phyloP scores from a whole-genome alignment of 352 stramenopile species.

The Pythium coloratum region DNA sequence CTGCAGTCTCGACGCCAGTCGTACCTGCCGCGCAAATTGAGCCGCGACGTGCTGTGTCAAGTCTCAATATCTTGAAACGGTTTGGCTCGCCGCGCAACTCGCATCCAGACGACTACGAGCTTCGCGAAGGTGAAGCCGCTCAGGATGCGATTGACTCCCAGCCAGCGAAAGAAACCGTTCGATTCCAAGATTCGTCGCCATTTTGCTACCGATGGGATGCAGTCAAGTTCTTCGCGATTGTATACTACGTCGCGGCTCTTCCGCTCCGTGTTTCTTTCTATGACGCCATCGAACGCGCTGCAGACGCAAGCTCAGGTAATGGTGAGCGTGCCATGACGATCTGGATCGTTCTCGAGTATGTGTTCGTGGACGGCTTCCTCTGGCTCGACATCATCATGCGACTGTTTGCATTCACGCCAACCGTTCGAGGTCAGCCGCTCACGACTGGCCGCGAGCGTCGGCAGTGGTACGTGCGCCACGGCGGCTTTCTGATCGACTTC shows the following conservation, averaged over 20 bases:
- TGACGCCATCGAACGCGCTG: slow-evolving; percentile 27
- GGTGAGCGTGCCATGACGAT: slow-evolving; percentile 16
- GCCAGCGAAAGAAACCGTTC: background rate
- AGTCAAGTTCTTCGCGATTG: slow-evolving; percentile 30
- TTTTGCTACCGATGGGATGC: slow-evolving; percentile 35
- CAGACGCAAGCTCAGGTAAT: slow-evolving; percentile 12
- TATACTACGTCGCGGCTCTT: slow-evolving; percentile 32
- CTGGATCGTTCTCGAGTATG: slow-evolving; percentile 33
- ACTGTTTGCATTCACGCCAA: slow-evolving; percentile 28
- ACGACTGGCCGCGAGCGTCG: slow-evolving; percentile 9
- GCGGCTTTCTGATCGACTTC: slow-evolving; percentile 27
- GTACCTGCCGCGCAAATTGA: background rate
- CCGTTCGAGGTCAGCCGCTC: slow-evolving; percentile 22
- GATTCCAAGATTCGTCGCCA: slow-evolving; percentile 23
- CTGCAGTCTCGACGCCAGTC: slow-evolving; percentile 6
- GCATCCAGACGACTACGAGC: background rate
- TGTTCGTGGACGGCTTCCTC: slow-evolving; percentile 32
- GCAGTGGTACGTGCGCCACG: slow-evolving; percentile 26
- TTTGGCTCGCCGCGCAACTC: slow-evolving; percentile 11
- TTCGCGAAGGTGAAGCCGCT: background rate
- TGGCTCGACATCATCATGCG: slow-evolving; percentile 31
- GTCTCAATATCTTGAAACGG: slow-evolving; percentile 5
- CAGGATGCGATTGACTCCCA: background rate
- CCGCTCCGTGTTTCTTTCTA: slow-evolving; percentile 34
- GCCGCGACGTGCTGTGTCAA: slow-evolving; percentile 1